phyloP scores from a whole-genome alignment of 805 yeast species.

The Nakazawaea wickerhamii region DNA sequence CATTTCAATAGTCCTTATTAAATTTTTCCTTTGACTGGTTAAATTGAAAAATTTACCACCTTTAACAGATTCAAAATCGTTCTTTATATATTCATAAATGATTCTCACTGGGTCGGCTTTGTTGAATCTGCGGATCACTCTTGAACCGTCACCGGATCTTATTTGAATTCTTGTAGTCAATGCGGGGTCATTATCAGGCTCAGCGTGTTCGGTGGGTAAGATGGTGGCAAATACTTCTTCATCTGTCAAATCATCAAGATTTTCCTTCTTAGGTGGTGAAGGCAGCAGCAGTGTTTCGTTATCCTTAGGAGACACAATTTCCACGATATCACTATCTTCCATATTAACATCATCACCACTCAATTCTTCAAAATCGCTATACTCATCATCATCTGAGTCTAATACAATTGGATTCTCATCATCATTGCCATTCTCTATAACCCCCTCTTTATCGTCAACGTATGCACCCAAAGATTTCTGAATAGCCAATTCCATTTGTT shows the following conservation, averaged over 20 bases:
- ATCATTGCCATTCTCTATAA: conserved; percentile 24
- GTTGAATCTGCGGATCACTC: conserved; percentile 67
- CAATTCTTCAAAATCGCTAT: conserved; percentile 16
- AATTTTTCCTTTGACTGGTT: conserved; percentile 51
- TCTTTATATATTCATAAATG: conserved; percentile 66
- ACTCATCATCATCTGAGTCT: conserved; percentile 20
- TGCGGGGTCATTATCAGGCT: conserved; percentile 54
- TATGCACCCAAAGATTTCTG: conserved; percentile 50
- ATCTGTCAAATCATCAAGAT: conserved; percentile 25
- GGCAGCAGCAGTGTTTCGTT: neutral
- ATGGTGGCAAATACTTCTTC: conserved; percentile 46
- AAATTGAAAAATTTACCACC: conserved; percentile 48
- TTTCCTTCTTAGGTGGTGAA: conserved; percentile 6
- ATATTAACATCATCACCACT: conserved; percentile 16
- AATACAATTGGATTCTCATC: conserved; percentile 15
- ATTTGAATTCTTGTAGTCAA: conserved; percentile 76
- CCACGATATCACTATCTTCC: conserved; percentile 14
- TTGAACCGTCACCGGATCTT: conserved; percentile 81
- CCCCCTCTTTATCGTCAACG: conserved; percentile 25
- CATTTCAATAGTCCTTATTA: conserved; percentile 45
- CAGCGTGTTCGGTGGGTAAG: conserved; percentile 46
- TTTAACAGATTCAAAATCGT: conserved; percentile 39
- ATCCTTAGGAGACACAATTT: conserved; percentile 2
- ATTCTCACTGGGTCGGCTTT: conserved; percentile 50
- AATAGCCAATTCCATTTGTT: conserved; percentile 74